A percentile compares a stretch with the other conserved stretches of the same genome.
These are phyloP conservation scores for Lactarius sp. DNA, from an alignment of 768 basidiomycete species.

Conservation along the genomic window DNA sequence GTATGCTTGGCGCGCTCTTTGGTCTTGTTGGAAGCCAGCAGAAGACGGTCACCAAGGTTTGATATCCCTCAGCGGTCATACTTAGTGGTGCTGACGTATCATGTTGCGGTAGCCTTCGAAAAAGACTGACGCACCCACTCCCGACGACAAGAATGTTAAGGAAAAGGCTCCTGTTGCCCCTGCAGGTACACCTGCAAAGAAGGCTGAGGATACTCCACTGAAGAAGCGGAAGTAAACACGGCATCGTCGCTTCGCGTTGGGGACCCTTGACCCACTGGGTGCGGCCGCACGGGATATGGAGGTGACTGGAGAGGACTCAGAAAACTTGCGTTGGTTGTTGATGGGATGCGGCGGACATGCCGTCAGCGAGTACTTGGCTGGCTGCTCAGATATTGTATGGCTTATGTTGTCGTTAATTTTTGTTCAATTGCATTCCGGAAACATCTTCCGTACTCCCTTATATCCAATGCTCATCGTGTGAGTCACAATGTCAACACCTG, in stretches of 20 bases:
- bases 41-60: slow-evolving; percentile 69
- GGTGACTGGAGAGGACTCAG: background rate
- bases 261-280: background rate
- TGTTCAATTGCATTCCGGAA: slow-evolving; percentile 7
- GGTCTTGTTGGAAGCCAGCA: slow-evolving; percentile 71
- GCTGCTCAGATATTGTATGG: slow-evolving; percentile 12
- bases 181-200: slow-evolving; percentile 68
- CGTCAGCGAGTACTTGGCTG: slow-evolving; percentile 7
- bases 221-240: slow-evolving; percentile 70
- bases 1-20: slow-evolving; percentile 76
- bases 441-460: background rate
- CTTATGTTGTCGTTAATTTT: slow-evolving; percentile 16
- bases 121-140: slow-evolving; percentile 65
- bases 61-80: slow-evolving; percentile 18
- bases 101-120: slow-evolving; percentile 50
- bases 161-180: slow-evolving; percentile 63
- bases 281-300: background rate
- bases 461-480: background rate
- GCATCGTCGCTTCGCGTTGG: background rate
- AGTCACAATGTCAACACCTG: background rate
- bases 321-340: slow-evolving; percentile 14
- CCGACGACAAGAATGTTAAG: slow-evolving; percentile 59
- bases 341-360: slow-evolving; percentile 3
- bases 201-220: slow-evolving; percentile 60
- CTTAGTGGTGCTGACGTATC: slow-evolving; percentile 3